These are phyloP conservation scores for Suillus sp. DNA, from an alignment of 768 basidiomycete species.

Conservation along the genomic window DNA sequence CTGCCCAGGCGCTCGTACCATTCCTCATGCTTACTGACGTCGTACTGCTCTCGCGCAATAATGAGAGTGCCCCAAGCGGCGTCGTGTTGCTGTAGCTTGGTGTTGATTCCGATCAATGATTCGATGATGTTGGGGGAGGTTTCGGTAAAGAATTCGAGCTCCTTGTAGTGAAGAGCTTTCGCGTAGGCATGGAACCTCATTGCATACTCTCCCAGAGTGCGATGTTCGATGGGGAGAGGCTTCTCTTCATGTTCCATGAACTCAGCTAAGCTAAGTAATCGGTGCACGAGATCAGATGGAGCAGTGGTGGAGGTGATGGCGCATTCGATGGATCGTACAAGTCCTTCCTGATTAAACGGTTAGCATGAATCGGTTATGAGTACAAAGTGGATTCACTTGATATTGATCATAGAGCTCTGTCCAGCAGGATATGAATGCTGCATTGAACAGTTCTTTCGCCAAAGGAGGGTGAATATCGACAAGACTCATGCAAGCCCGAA, in stretches of 20 bases:
- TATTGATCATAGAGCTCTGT: conserved; percentile 93
- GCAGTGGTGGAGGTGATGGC: conserved; percentile 79
- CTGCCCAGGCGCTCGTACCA: conserved; percentile 97
- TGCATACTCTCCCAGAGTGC: conserved; percentile 92
- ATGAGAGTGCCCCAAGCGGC: conserved; percentile 97
- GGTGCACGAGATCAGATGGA: conserved; percentile 88
- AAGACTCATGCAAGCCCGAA: conserved; percentile 92
- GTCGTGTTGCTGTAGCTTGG: conserved; percentile 93
- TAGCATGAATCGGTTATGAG: conserved; percentile 8
- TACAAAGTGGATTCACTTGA: conserved; percentile 56
- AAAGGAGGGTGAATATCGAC: conserved; percentile 91
- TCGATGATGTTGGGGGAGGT: conserved; percentile 91
- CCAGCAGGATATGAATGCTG: conserved; percentile 98
- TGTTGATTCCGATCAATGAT: conserved; percentile 94
- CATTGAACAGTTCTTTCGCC: conserved; percentile 94
- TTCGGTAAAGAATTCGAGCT: conserved; percentile 93
- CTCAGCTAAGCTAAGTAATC: conserved; percentile 90
- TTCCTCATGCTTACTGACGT: conserved; percentile 91
- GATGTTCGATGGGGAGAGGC: conserved; percentile 88
- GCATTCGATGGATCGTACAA: conserved; percentile 84
- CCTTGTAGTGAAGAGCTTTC: conserved; percentile 98
- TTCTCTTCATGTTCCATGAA: conserved; percentile 99
- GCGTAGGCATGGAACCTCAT: conserved; percentile 93
- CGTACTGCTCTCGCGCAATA: conserved; percentile 87
- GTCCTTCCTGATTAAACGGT: conserved; percentile 70